Evolutionary conservation across 495 filamentous ascomycete genomes (phyloP).

Genomic region (Penicillium nucicola): DNA sequence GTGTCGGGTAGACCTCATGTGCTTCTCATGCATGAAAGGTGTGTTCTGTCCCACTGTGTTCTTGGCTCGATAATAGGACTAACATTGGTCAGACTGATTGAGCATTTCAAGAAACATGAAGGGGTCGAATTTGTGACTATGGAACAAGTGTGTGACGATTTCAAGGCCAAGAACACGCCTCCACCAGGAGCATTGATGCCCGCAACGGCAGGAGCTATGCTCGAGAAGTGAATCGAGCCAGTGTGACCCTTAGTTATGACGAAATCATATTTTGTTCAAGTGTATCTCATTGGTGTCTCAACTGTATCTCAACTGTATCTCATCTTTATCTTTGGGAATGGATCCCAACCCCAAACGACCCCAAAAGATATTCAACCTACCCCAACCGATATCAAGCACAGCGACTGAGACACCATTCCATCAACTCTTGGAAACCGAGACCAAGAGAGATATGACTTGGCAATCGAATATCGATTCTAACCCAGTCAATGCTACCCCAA

Average conservation of each 20-base stretch:
- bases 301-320: not conserved
- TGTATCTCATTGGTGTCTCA: too few relatives aligned
- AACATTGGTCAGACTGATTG: constrained; percentile 49
- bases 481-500: not conserved
- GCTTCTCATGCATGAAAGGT: constrained; percentile 59
- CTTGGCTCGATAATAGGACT: not conserved
- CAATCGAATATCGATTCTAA: not conserved
- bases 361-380: not conserved
- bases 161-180: constrained; percentile 41
- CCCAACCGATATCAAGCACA: not conserved
- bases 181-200: constrained; percentile 27
- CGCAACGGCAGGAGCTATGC: constrained; percentile 15
- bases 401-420: too few relatives aligned
- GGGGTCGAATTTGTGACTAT: constrained; percentile 72
- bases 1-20: constrained; percentile 64
- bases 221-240: constrained; percentile 6
- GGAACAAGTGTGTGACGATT: constrained; percentile 62
- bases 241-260: not conserved
- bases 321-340: not conserved
- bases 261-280: not conserved
- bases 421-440: too few relatives aligned
- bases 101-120: constrained; percentile 68
- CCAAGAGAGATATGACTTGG: too few relatives aligned
- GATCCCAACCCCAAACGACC: not conserved
- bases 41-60: not conserved